Base-by-base conservation (phyloP, 192 early-diverging fungal genomes). In the Allomyces arbusculus region DNA sequence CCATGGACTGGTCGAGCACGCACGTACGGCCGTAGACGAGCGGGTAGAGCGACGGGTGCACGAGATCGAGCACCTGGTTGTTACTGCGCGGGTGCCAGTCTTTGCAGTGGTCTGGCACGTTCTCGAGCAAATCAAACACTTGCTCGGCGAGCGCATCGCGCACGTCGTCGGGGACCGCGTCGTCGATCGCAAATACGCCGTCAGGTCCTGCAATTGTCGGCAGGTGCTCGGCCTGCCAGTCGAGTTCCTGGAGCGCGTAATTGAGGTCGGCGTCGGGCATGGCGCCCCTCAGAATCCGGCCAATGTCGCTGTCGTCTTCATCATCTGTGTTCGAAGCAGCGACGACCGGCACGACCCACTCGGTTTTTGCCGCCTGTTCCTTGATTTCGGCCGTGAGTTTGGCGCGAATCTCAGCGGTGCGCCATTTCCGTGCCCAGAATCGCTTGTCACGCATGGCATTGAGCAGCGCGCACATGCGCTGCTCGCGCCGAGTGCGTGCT, bases 1-100 rank as follows among this genome's bases (percentile, higher is more conserved):
- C 23, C 33, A 14, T 63, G 14, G 61, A 25, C 16, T 50, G 24
- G 23, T 25, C 50, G 22, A 63, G 43, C 23, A 25, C 33, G 23
- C n/a, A 10, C 23, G 74, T 75, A 19, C 45, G 12, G 12, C 73
- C 75, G 64, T 69, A 69, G n/a, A 75, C 75, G 66, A 40, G 33
- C 33, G 33, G 69, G 64, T 67, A 81, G 23, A 80, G 66, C 19
- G 76, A 80, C 25, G 81, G 81, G 66, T 83, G 80, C 23, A 85
- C 70, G 24, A 83, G 68, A 63, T 80, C 76, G 44, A 81, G 71
- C 14, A 80, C 76, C 63, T 75, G 64, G 5, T 67, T 43, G 23
- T 80, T 69, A n/a, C 69, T 64, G 14, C 73, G 71, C 4, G 73
- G 74, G 69, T 82, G 77, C 77, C 77, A 77, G 20, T 79, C 71